These are phyloP conservation scores for Lunularia cruciata DNA, from an alignment of 225 moss, liverwort and hornwort species.

Conservation along the genomic window DNA sequence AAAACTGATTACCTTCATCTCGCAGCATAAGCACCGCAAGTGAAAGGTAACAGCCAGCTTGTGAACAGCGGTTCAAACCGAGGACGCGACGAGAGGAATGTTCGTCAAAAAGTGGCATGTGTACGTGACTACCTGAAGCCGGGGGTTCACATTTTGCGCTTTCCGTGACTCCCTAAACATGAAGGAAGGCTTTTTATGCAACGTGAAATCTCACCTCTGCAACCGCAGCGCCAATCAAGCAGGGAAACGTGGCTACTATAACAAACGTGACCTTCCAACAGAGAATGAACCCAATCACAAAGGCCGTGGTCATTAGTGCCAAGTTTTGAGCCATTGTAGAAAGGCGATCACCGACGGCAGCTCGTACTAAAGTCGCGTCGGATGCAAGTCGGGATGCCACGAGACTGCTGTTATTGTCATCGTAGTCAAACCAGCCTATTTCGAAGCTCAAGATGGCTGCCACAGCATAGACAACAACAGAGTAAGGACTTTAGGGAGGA, in stretches of 20 bases:
- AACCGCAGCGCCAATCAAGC: conserved; percentile 65
- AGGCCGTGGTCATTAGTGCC: conserved; percentile 64
- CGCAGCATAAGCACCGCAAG: too few species aligned
- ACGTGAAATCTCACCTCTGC: conserved; percentile 57
- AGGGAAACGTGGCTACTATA: conserved; percentile 74
- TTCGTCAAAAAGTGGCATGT: too few species aligned
- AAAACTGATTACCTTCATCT: background rate
- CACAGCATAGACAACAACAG: background rate
- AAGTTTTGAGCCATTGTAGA: conserved; percentile 68
- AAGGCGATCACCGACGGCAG: conserved; percentile 70
- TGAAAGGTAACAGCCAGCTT: too few species aligned
- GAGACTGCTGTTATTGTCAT: conserved; percentile 70
- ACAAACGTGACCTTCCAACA: conserved; percentile 82
- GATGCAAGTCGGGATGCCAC: conserved; percentile 65
- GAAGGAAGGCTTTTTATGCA: background rate
- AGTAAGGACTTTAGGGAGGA: too few species aligned
- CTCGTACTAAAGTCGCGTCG: conserved; percentile 69
- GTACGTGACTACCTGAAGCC: background rate
- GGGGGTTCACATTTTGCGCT: background rate
- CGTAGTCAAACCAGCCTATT: conserved; percentile 79
- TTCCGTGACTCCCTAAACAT: background rate
- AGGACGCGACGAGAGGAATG: background rate
- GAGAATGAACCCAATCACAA: conserved; percentile 68
- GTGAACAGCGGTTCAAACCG: background rate
- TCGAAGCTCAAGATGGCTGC: conserved; percentile 78